Percentiles rank a stretch among this genome's conserved stretches.
Conservation (phyloP, 805 yeast species). For the Vanderwaltozyma verrucispora region DNA sequence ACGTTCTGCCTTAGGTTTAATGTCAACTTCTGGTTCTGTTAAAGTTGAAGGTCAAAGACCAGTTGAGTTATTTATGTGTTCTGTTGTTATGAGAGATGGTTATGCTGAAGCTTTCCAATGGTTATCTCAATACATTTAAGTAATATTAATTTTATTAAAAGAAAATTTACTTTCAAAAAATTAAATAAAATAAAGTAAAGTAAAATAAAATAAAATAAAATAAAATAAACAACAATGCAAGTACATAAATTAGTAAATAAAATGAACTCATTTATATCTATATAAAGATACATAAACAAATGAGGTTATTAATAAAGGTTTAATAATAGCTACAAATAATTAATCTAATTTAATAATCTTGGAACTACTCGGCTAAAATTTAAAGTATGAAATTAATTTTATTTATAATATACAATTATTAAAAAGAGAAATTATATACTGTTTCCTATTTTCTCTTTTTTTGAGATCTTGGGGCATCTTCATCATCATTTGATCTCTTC, state of each 20-base stretch:
- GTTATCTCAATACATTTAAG: constrained; percentile 88
- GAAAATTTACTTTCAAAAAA: background rate
- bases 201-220: too few relatives aligned
- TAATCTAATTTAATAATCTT: too few relatives aligned
- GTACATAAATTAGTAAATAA: too few relatives aligned
- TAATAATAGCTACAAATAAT: too few relatives aligned
- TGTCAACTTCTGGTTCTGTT: constrained; percentile 82
- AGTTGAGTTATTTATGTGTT: constrained; percentile 93
- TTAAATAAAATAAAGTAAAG: background rate
- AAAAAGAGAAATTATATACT: too few relatives aligned
- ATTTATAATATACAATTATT: too few relatives aligned
- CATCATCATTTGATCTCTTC: constrained; percentile 38
- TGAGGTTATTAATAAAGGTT: too few relatives aligned
- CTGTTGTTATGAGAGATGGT: constrained; percentile 97
- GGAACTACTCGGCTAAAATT: too few relatives aligned
- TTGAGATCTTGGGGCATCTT: constrained; percentile 15
- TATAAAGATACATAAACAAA: too few relatives aligned
- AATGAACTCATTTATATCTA: too few relatives aligned
- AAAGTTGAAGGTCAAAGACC: constrained; percentile 71
- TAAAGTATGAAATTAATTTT: too few relatives aligned
- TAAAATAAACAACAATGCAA: too few relatives aligned
- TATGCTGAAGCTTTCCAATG: constrained; percentile 98
- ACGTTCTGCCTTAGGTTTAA: constrained; percentile 79
- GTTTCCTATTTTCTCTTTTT: constrained; percentile 11
- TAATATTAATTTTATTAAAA: background rate